phyloP scores from a whole-genome alignment of 106 monocot genomes.

The Xerophyta viscosa region DNA sequence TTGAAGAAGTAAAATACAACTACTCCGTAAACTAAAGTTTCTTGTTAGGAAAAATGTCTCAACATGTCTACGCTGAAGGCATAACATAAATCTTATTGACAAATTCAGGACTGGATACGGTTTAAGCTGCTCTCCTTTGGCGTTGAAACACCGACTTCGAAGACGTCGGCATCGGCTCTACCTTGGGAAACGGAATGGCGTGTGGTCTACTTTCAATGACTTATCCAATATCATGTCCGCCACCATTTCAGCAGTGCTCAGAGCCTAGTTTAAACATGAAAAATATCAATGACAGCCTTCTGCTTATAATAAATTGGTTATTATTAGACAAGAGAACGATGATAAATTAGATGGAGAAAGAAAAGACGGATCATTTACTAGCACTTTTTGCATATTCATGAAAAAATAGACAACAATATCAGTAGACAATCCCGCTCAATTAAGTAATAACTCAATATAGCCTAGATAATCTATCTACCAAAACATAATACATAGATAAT shows the following conservation, averaged over 20 bases:
- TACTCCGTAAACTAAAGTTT: too few species aligned
- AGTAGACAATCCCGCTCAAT: too few species aligned
- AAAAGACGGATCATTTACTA: neutral
- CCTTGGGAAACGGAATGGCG: slow-evolving; percentile 37
- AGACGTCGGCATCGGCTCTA: too few species aligned
- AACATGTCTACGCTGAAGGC: too few species aligned
- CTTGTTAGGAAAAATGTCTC: too few species aligned
- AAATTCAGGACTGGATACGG: too few species aligned
- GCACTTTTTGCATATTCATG: too few species aligned
- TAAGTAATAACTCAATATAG: neutral
- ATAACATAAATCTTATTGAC: too few species aligned
- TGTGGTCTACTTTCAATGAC: slow-evolving; percentile 27
- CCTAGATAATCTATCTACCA: neutral
- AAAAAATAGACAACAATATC: too few species aligned
- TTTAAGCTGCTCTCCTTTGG: too few species aligned
- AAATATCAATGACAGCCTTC: neutral
- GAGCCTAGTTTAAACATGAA: slow-evolving; percentile 28
- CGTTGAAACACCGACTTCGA: too few species aligned
- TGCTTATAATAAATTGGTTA: neutral
- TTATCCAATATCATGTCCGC: slow-evolving; percentile 50
- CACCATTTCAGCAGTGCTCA: slow-evolving; percentile 73
- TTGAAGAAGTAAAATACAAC: too few species aligned
- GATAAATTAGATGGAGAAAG: neutral
- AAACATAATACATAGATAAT: neutral
- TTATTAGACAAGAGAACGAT: neutral